Evolutionary conservation across 2,329 filamentous ascomycete species (phyloP).

Genomic region (Mycocentrospora acerina): DNA sequence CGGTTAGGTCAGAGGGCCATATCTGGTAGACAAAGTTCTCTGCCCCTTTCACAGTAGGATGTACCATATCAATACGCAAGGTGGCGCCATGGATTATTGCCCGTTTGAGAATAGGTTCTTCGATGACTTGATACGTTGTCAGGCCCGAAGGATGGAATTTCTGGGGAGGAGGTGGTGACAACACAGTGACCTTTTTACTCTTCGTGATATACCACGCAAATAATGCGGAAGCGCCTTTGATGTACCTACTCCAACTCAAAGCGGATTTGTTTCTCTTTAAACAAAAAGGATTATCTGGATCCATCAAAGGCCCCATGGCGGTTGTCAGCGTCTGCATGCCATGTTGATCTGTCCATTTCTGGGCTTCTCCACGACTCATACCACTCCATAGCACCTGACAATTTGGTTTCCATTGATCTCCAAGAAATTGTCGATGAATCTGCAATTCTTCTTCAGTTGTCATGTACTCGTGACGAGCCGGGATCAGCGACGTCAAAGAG

Average conservation of each 20-base stretch:
- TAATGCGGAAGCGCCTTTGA: conserved; percentile 26
- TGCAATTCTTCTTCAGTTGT: conserved; percentile 15
- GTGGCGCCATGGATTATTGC: conserved; percentile 8
- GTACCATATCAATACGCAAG: conserved; percentile 25
- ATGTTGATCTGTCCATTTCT: conserved; percentile 25
- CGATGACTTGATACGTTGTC: conserved; percentile 27
- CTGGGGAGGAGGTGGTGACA: conserved; percentile 28
- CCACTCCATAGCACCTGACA: conserved; percentile 33
- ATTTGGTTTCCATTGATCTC: conserved; percentile 10
- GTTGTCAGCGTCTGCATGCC: conserved; percentile 28
- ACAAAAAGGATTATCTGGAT: conserved; percentile 12
- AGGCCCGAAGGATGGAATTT: conserved; percentile 23
- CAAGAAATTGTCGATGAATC: conserved; percentile 14
- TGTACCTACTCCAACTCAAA: conserved; percentile 15
- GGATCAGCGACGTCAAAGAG: background rate
- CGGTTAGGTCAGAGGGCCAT: conserved; percentile 22
- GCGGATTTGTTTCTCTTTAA: conserved; percentile 3
- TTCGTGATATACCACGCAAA: conserved; percentile 25
- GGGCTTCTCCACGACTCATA: conserved; percentile 16
- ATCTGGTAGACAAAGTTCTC: conserved; percentile 27
- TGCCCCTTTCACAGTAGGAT: conserved; percentile 24
- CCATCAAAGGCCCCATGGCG: conserved; percentile 27
- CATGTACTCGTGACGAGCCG: conserved; percentile 8
- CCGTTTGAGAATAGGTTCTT: conserved; percentile 24
- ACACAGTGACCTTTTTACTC: conserved; percentile 20